Evolutionary conservation across 2,329 filamentous ascomycete genomes (phyloP).

Genomic region (Aulographum hederae): DNA sequence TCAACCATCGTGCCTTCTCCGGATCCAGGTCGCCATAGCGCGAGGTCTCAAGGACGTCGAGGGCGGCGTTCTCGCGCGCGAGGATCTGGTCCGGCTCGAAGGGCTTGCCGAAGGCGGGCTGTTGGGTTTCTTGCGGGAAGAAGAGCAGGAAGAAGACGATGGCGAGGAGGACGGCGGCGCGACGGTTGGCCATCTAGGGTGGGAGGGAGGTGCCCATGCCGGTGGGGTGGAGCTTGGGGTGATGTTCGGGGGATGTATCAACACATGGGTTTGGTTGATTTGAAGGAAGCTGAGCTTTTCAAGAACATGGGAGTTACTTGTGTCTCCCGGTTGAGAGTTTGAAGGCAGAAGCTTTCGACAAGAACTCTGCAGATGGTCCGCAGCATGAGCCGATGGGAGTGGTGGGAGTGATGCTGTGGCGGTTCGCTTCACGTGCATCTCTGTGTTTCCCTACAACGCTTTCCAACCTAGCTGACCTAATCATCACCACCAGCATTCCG

Average conservation of each 20-base stretch:
- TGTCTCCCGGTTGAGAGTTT: not conserved
- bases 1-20: conserved; percentile 3
- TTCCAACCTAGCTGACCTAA: not conserved
- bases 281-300: not conserved
- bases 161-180: not conserved
- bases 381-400: not conserved
- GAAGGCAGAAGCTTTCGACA: no score
- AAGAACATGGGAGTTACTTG: not conserved
- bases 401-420: not conserved
- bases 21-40: conserved; percentile 6
- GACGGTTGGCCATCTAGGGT: not conserved
- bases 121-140: not conserved
- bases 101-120: not conserved
- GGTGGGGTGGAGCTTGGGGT: no score
- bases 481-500: not conserved
- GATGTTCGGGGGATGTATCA: no score
- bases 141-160: conserved; percentile 1
- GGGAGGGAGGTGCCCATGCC: no score
- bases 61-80: conserved; percentile 1
- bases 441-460: not conserved
- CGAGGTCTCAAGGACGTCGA: conserved; percentile 3
- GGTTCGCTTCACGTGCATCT: not conserved
- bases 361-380: not conserved
- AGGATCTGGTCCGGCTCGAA: not conserved
- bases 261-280: no score